These are phyloP conservation scores for Lasiodiplodia sp. DNA, from an alignment of 2,329 filamentous ascomycete species.

Conservation along the genomic window DNA sequence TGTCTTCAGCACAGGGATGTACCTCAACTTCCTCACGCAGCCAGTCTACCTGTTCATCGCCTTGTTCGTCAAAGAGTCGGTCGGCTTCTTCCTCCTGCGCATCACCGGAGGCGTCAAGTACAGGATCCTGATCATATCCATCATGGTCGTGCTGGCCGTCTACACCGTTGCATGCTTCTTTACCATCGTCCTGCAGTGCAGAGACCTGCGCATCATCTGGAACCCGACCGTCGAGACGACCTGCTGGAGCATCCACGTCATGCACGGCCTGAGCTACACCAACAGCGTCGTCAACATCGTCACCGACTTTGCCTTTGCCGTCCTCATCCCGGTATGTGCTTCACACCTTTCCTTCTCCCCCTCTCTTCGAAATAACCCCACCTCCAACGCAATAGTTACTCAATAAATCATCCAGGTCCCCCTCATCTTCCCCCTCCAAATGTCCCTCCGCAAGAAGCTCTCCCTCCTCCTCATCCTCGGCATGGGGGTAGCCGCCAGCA, in stretches of 20 bases:
- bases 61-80: constrained; percentile 57
- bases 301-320: constrained; percentile 53
- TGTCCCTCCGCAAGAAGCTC: constrained; percentile 51
- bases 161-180: constrained; percentile 56
- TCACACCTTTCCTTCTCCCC: not conserved
- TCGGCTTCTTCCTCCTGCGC: constrained; percentile 58
- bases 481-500: constrained; percentile 38
- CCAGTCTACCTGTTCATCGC: constrained; percentile 56
- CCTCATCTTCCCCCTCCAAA: constrained; percentile 51
- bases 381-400: not conserved
- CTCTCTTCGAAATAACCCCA: not conserved
- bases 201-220: constrained; percentile 56
- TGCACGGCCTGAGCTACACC: constrained; percentile 54
- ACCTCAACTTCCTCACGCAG: constrained; percentile 58
- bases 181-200: constrained; percentile 59
- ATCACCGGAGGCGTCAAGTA: constrained; percentile 51
- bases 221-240: constrained; percentile 48
- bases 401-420: constrained; percentile 37
- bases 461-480: constrained; percentile 53
- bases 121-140: constrained; percentile 50
- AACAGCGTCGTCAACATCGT: constrained; percentile 53
- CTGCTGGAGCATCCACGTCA: constrained; percentile 52
- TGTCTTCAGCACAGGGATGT: constrained; percentile 48
- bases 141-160: constrained; percentile 55
- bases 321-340: constrained; percentile 44